These are phyloP conservation scores for Teratosphaeria destructans DNA, from an alignment of 2,329 filamentous ascomycete genomes.

Conservation along the genomic window DNA sequence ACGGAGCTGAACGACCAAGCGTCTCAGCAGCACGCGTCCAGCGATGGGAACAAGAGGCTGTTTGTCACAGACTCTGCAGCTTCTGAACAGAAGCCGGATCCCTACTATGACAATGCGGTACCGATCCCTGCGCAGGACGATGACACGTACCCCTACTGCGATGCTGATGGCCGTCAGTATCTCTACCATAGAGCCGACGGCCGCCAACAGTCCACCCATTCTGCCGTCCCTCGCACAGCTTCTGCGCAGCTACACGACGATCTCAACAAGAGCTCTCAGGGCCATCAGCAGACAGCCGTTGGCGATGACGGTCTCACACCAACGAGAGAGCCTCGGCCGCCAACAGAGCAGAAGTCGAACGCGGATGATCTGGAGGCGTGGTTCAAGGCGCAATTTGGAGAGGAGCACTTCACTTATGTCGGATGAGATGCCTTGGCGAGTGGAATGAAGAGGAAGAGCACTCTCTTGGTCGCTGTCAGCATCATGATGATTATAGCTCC, in stretches of 20 bases:
- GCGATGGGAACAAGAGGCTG: background rate
- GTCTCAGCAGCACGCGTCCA: background rate
- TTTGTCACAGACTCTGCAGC: background rate
- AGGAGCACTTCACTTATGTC: constrained; percentile 16
- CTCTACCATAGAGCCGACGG: background rate
- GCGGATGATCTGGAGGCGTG: constrained; percentile 11
- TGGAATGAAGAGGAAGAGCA: background rate
- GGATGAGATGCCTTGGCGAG: constrained; percentile 5
- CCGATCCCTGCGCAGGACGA: background rate
- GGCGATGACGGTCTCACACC: background rate
- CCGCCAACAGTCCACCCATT: background rate
- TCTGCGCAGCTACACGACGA: background rate
- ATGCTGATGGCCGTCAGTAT: background rate
- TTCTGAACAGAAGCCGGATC: background rate
- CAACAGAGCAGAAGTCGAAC: background rate
- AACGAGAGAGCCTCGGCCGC: background rate
- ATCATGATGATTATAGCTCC: background rate
- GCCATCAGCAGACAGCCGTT: background rate
- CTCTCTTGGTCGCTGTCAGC: background rate
- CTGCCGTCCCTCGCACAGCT: background rate
- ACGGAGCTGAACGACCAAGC: background rate
- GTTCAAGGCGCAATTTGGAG: constrained; percentile 20
- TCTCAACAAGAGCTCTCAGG: background rate
- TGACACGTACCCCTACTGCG: background rate
- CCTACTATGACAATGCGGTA: background rate